A percentile compares a stretch with the other conserved stretches of the same genome.
These are phyloP conservation scores for Elongisporangium anandrum DNA, from an alignment of 352 stramenopile genomes.

Conservation along the genomic window DNA sequence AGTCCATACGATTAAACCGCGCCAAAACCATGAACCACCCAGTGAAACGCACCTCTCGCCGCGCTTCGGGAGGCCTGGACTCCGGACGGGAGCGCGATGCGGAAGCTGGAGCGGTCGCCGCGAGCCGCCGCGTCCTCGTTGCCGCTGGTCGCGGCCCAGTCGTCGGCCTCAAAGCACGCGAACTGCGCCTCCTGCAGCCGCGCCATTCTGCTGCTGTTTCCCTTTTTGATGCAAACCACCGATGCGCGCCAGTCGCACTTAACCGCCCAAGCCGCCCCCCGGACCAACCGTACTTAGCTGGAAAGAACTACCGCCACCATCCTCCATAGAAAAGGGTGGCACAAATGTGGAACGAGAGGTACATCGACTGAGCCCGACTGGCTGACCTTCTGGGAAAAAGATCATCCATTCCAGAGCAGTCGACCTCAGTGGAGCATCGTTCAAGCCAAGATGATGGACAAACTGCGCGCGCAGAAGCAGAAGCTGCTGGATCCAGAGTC, in stretches of 20 bases:
- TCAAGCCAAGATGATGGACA: conserved; percentile 46
- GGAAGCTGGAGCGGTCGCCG: conserved; percentile 19
- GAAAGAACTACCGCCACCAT: background rate
- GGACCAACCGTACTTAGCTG: background rate
- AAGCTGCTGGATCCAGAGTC: conserved; percentile 75
- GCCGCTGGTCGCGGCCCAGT: conserved; percentile 11
- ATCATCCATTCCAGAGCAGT: background rate
- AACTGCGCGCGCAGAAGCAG: conserved; percentile 63
- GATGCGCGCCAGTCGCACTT: background rate
- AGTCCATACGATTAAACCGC: background rate
- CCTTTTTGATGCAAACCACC: background rate
- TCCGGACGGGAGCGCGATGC: conserved; percentile 22
- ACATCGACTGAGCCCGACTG: background rate
- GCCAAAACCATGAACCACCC: background rate
- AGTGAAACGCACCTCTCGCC: conserved; percentile 28
- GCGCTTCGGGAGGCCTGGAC: conserved; percentile 25
- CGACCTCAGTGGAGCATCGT: background rate
- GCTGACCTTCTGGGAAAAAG: background rate
- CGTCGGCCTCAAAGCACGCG: conserved; percentile 66
- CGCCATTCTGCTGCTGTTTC: conserved; percentile 17
- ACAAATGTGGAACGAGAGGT: background rate
- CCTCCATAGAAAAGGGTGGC: background rate
- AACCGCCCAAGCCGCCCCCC: background rate
- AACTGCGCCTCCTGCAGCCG: conserved; percentile 66
- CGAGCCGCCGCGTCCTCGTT: conserved; percentile 5